Percentiles rank a stretch among this genome's conserved stretches.
phyloP scores from a whole-genome alignment of 129 eudicot species.

The Flaveria ramosissima region DNA sequence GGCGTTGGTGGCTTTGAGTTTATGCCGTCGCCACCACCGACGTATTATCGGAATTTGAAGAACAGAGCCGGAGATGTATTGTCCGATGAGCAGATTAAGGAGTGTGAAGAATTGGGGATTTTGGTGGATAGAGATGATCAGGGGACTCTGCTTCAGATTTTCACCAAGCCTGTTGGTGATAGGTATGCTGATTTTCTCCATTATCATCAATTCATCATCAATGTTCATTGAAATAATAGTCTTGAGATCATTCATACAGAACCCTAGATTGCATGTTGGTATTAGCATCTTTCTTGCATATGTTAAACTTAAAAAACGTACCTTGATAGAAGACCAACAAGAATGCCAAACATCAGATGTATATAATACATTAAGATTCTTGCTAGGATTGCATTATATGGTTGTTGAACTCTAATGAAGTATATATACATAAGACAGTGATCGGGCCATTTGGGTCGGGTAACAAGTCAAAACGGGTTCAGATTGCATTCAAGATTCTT shows the following conservation, averaged over 20 bases:
- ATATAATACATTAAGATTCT: not conserved
- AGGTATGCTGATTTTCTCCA: conserved; percentile 47
- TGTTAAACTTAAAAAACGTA: no score
- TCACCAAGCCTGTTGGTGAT: conserved; percentile 96
- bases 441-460: not conserved
- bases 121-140: conserved; percentile 96
- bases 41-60: conserved; percentile 84
- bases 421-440: not conserved
- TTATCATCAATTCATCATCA: no score
- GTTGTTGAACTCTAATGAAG: not conserved
- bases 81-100: conserved; percentile 80
- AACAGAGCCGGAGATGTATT: conserved; percentile 71
- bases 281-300: no score
- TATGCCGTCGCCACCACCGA: conserved; percentile 95
- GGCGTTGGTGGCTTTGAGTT: conserved; percentile 92
- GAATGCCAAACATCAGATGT: no score
- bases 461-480: not conserved
- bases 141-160: conserved; percentile 93
- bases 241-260: no score
- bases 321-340: no score
- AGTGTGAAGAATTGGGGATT: conserved; percentile 92
- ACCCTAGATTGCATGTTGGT: no score
- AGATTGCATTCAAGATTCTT: not conserved
- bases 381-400: not conserved
- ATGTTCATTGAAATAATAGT: no score